Base-by-base conservation (phyloP, 495 filamentous ascomycete genomes). In the Aspergillus heteromorphus region DNA sequence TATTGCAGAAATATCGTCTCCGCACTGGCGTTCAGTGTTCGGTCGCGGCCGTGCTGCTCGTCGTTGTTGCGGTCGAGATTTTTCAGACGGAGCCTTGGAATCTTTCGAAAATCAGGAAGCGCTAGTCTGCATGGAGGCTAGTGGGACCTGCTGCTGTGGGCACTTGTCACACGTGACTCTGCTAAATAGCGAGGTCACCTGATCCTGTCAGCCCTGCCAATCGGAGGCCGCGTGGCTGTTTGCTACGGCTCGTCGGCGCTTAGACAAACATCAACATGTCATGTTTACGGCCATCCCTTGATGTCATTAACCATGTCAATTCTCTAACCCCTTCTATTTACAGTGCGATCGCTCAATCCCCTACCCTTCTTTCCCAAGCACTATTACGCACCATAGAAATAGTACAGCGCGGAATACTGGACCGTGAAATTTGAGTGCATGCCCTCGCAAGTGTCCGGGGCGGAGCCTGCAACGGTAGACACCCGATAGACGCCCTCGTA, bases 401-500 rank as follows among this genome's bases (percentile, higher is more conserved):
- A 81, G 45, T 91, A 97, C 75, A 90, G 83, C 7, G 92, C 83
- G 11, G 89, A 77, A 71, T 98, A 98, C 65, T 90, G 75, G 30
- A 95, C 80, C 47, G 82, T 67, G 57, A 98, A 92, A 5, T 62
- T 48, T 25, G 72, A 68, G 1, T 76, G 67, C 77, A 82, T 74
- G 1, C 85, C 87, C 34, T 81, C 63, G 67, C 93, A 98, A 0
- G 83, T 91, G 31, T 78, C 72, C 0, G 93, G 91, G 0, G 89
- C 64, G n/a, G 73, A 77, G 16, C 93, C 93, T 9, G 90, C 90
- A 2, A 84, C 90, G 1, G 93, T 98, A 62, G 90, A 77, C 14
- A 97, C 72, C n/a, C 93, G 79, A 64, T 93, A 97, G 7, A 92
- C 84, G 62, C 89, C 80, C 70, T 85, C 83, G 56, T 87, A 82